A percentile compares a stretch with the other conserved stretches of the same genome.
Evolutionary conservation across 305 asterid genomes (phyloP).

Genomic region (Fraxinus velutina): DNA sequence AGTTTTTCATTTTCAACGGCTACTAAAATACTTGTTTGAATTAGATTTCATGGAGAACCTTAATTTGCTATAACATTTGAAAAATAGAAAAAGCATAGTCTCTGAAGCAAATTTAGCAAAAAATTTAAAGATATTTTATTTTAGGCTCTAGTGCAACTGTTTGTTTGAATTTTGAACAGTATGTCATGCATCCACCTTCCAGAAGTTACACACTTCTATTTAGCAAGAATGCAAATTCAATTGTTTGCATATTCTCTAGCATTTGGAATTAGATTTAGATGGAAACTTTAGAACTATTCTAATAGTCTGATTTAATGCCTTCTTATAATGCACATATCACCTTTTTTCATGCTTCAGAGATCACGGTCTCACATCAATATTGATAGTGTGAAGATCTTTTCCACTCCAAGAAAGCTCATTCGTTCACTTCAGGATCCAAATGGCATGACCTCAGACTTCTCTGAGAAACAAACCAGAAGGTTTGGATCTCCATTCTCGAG

Average conservation of each 20-base stretch:
- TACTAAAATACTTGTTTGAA: slow-evolving; percentile 11
- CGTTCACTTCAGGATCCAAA: slow-evolving; percentile 74
- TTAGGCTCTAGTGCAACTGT: background rate
- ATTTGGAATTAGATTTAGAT: background rate
- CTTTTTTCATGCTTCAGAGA: slow-evolving; percentile 44
- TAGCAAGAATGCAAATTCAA: background rate
- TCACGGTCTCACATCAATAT: slow-evolving; percentile 47
- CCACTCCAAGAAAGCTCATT: slow-evolving; percentile 79
- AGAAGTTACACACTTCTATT: background rate
- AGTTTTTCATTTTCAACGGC: slow-evolving; percentile 6
- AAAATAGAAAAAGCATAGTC: background rate
- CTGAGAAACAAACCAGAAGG: slow-evolving; percentile 41
- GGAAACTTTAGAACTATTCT: background rate
- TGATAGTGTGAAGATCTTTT: slow-evolving; percentile 65
- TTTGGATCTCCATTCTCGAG: slow-evolving; percentile 42
- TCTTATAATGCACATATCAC: background rate
- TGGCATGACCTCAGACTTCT: slow-evolving; percentile 34
- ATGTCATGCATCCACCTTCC: background rate
- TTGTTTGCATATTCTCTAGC: background rate
- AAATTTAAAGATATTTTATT: background rate
- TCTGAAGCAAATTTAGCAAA: background rate
- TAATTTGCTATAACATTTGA: background rate
- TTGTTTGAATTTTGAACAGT: background rate
- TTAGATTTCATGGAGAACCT: background rate
- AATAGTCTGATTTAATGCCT: background rate